Evolutionary conservation across 257 asterid species (phyloP), one percentile per base, ranked within the genome.

Genomic region (Nicotiana otophora): DNA sequence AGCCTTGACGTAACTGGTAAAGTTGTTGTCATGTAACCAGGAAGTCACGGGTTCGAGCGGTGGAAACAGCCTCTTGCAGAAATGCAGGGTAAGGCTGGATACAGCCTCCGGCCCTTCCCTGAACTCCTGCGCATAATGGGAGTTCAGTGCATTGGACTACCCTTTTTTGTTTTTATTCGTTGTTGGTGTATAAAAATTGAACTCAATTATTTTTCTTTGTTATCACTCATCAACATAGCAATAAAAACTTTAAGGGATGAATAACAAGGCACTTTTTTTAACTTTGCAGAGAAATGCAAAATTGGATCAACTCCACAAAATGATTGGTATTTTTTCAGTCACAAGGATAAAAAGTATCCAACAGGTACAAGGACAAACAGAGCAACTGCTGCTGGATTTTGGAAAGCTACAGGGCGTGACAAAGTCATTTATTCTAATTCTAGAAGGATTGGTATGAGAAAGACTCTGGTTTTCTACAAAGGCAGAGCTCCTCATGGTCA

Each of bases 331-430:
- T 94, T 94, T 83, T 94, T 94, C 84, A 94, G 98, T 82, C 98
- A 94, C 92, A 94, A 94, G 33, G 98, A 94, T 84, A 94, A 94
- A 86, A 94, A 94, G 72, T 94, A 94, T 28, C 98, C 97, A 2
- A 92, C 97, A 0, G 98, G 98, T 46, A 94, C 97, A 1, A 88
- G 98, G 20, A 94, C 98, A 11, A 94, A 94, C 67, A 92, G 98
- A 26, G 98, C 98, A 1, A 94, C 98, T 0, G 93, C 94, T 0
- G 98, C 97, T 55, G 98, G 98, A 20, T 94, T 94, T 61, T 94
- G 98, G 98, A 94, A 94, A 91, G 98, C 98, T 0, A 94, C 98
- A 0, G 98, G 98, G 10, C 90, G 98, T 12, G 98, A 94, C 70
- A 94, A 94, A 84, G 94, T 88, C 67, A 94, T 94, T 3, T 86